These are phyloP conservation scores for Yamadazyma kanchanaburiensis DNA, from an alignment of 1,139 yeast species.

Conservation along the genomic window DNA sequence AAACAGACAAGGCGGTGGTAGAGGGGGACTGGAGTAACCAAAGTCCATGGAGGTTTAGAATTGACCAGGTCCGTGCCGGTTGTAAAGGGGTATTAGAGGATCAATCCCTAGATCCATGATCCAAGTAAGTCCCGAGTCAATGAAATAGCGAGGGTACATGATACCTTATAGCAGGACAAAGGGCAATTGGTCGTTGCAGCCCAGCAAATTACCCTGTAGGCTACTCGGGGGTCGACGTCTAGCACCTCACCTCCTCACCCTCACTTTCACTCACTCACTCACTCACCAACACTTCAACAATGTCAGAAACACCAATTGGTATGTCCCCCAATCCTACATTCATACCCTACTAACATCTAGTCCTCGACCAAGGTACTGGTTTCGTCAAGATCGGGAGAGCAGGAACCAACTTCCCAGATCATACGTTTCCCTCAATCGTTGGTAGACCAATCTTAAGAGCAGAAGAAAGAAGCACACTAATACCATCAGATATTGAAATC, in stretches of 20 bases:
- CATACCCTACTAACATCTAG: constrained; percentile 34
- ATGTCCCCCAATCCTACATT: constrained; percentile 21
- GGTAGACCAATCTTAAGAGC: constrained; percentile 98
- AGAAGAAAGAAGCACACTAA: constrained; percentile 71
- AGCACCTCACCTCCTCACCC: neutral
- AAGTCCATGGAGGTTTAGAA: no score
- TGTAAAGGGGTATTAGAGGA: no score
- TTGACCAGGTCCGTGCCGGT: no score
- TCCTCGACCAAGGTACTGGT: constrained; percentile 99
- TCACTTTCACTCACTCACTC: neutral
- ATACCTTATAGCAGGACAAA: no score
- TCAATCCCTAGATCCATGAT: no score
- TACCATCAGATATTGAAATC: constrained; percentile 60
- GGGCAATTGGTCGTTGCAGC: no score
- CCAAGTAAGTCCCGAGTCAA: no score
- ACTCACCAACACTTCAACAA: constrained; percentile 8
- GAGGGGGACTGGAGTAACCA: no score
- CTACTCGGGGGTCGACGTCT: no score
- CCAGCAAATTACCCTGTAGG: no score
- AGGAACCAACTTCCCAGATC: constrained; percentile 96
- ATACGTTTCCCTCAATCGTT: constrained; percentile 96
- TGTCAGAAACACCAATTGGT: constrained; percentile 57
- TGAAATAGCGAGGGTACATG: no score
- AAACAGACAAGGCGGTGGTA: no score
- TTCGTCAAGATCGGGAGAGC: constrained; percentile 94